Evolutionary conservation across 768 basidiomycete species (phyloP).

Genomic region (Termitomyces sp.): DNA sequence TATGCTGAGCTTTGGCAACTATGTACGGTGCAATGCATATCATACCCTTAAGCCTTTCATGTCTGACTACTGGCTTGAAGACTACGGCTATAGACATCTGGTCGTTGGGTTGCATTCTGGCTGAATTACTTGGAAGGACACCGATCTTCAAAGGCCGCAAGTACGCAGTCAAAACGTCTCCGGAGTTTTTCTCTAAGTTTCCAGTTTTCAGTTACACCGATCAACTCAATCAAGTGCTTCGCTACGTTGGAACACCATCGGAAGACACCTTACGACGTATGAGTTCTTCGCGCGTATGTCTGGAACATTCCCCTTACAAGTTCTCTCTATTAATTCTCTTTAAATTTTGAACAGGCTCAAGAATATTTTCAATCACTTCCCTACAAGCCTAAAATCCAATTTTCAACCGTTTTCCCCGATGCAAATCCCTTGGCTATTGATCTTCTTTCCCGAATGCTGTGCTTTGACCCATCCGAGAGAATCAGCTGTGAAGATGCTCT

Average conservation of each 20-base stretch:
- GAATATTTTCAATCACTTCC: conserved; percentile 98
- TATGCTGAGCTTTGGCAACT: conserved; percentile 97
- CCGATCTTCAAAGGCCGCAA: conserved; percentile 97
- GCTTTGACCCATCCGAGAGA: conserved; percentile 96
- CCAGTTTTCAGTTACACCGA: conserved; percentile 76
- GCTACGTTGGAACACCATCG: conserved; percentile 94
- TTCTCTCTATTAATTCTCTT: neutral
- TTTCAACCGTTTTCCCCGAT: conserved; percentile 85
- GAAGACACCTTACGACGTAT: conserved; percentile 95
- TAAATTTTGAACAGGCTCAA: conserved; percentile 62
- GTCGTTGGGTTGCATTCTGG: conserved; percentile 94
- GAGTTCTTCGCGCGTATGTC: conserved; percentile 82
- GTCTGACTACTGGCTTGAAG: conserved; percentile 30
- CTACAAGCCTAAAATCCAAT: conserved; percentile 91
- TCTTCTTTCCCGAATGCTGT: conserved; percentile 83
- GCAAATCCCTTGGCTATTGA: conserved; percentile 97
- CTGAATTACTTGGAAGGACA: conserved; percentile 88
- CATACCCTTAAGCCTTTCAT: neutral
- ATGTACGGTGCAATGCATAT: conserved; percentile 47
- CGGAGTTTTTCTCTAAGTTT: conserved; percentile 4
- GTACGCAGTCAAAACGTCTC: conserved; percentile 39
- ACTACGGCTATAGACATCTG: conserved; percentile 94
- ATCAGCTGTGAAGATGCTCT: conserved; percentile 95
- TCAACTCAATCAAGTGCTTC: conserved; percentile 95
- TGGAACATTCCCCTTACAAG: neutral